These are phyloP conservation scores for Neonothopanus nambi DNA, from an alignment of 1,284 basidiomycete species.

Conservation along the genomic window DNA sequence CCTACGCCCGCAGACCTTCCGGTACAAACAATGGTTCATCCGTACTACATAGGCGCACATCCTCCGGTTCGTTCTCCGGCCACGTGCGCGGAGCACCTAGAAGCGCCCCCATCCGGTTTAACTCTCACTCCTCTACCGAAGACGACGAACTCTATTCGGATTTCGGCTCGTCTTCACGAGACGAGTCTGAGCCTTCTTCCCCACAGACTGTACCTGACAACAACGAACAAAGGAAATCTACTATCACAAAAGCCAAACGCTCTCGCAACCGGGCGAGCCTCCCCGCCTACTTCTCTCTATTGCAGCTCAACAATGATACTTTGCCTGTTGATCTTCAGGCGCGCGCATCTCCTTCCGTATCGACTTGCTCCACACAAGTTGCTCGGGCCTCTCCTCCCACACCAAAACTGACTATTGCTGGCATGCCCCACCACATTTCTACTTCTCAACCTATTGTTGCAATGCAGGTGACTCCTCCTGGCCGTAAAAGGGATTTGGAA, in stretches of 20 bases:
- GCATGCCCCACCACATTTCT: slow-evolving; percentile 22
- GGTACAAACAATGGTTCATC: slow-evolving; percentile 67
- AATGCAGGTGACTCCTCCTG: slow-evolving; percentile 44
- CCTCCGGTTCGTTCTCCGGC: slow-evolving; percentile 41
- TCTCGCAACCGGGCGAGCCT: slow-evolving; percentile 70
- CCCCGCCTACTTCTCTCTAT: slow-evolving; percentile 74
- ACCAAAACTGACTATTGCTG: slow-evolving; percentile 44
- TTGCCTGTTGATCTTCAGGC: slow-evolving; percentile 28
- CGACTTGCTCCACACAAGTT: slow-evolving; percentile 49
- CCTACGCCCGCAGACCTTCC: slow-evolving; percentile 69
- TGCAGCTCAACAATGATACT: slow-evolving; percentile 50
- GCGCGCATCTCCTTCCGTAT: slow-evolving; percentile 30
- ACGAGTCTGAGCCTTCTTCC: slow-evolving; percentile 39
- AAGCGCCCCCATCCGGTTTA: slow-evolving; percentile 42
- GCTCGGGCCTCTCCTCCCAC: slow-evolving; percentile 57
- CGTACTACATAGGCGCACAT: slow-evolving; percentile 56
- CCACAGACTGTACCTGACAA: slow-evolving; percentile 19
- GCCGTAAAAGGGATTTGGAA: slow-evolving; percentile 45
- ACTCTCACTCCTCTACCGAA: slow-evolving; percentile 36
- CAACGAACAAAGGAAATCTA: slow-evolving; percentile 32
- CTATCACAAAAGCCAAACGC: slow-evolving; percentile 49
- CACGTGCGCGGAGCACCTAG: slow-evolving; percentile 44
- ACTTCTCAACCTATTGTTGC: slow-evolving; percentile 21
- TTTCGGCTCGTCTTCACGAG: slow-evolving; percentile 35
- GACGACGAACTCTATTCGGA: slow-evolving; percentile 51